These are phyloP conservation scores for Clavaria fumosa DNA, from an alignment of 768 basidiomycete species.

Conservation along the genomic window DNA sequence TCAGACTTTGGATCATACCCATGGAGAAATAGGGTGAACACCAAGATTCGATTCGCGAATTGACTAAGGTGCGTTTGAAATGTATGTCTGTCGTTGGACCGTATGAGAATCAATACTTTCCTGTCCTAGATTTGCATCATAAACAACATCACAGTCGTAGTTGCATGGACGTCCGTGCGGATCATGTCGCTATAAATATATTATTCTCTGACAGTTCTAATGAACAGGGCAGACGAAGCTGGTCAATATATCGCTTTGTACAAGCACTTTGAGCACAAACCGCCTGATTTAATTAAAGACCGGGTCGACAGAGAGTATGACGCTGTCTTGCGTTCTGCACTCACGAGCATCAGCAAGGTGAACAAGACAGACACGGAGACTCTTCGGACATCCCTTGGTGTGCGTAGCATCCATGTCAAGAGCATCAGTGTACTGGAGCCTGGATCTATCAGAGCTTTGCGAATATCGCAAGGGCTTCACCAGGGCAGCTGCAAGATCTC, in stretches of 20 bases:
- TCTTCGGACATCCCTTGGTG: slow-evolving; percentile 79
- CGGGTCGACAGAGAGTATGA: slow-evolving; percentile 80
- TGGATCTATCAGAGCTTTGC: slow-evolving; percentile 55
- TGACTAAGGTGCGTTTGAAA: slow-evolving; percentile 88
- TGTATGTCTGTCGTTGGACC: slow-evolving; percentile 3
- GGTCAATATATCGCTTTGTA: slow-evolving; percentile 82
- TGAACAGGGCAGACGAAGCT: slow-evolving; percentile 68
- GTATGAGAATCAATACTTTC: background rate
- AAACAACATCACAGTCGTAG: slow-evolving; percentile 85
- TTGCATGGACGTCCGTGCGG: slow-evolving; percentile 68
- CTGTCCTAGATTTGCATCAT: slow-evolving; percentile 56
- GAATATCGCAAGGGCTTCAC: slow-evolving; percentile 55
- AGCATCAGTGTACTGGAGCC: background rate
- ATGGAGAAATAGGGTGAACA: slow-evolving; percentile 62
- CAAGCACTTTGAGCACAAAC: slow-evolving; percentile 89
- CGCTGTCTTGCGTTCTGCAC: slow-evolving; percentile 61
- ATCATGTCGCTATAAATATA: background rate
- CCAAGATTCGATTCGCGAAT: slow-evolving; percentile 77
- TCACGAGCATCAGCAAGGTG: slow-evolving; percentile 84
- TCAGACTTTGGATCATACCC: slow-evolving; percentile 1
- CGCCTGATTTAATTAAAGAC: slow-evolving; percentile 90
- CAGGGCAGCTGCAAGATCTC: slow-evolving; percentile 63
- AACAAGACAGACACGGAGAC: slow-evolving; percentile 98
- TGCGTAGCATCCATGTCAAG: slow-evolving; percentile 24
- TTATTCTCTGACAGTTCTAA: slow-evolving; percentile 5